Conservation (phyloP, 805 yeast genomes). For the Candida krabiensis region DNA sequence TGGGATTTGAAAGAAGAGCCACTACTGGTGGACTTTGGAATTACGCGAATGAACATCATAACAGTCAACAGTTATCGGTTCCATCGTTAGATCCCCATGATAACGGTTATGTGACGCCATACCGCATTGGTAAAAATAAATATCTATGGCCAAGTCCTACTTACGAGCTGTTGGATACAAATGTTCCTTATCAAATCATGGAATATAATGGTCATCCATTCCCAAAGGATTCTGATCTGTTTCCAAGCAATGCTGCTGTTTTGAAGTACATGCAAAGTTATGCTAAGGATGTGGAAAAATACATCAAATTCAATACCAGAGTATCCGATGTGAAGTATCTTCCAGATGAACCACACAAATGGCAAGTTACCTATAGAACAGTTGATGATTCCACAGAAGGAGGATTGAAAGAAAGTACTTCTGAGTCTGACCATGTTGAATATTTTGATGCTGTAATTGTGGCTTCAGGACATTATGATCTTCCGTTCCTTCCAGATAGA, state of each 20-base stretch:
- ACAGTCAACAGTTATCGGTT: slow-evolving; percentile 18
- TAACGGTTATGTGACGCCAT: slow-evolving; percentile 11
- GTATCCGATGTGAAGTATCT: slow-evolving; percentile 43
- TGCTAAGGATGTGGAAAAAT: slow-evolving; percentile 39
- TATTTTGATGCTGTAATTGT: slow-evolving; percentile 62
- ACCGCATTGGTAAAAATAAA: slow-evolving; percentile 6
- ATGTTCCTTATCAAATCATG: slow-evolving; percentile 67
- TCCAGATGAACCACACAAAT: slow-evolving; percentile 26
- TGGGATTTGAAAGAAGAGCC: slow-evolving; percentile 58
- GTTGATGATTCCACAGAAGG: slow-evolving; percentile 35
- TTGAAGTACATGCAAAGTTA: slow-evolving; percentile 56
- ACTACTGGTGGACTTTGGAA: slow-evolving; percentile 82
- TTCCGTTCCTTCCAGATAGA: slow-evolving; percentile 59
- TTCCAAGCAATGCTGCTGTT: slow-evolving; percentile 61
- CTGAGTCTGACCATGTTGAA: slow-evolving; percentile 32
- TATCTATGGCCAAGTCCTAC: slow-evolving; percentile 54
- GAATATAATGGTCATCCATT: slow-evolving; percentile 57
- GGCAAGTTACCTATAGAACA: slow-evolving; percentile 44
- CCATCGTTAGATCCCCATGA: slow-evolving; percentile 31
- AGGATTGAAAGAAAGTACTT: slow-evolving; percentile 20
- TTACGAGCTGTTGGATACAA: slow-evolving; percentile 69
- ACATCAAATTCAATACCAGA: slow-evolving; percentile 46
- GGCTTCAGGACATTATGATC: slow-evolving; percentile 63
- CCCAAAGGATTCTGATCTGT: slow-evolving; percentile 45
- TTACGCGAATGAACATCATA: slow-evolving; percentile 39